Base-by-base conservation (phyloP, 2,329 filamentous ascomycete species). In the Thelonectria rubi region DNA sequence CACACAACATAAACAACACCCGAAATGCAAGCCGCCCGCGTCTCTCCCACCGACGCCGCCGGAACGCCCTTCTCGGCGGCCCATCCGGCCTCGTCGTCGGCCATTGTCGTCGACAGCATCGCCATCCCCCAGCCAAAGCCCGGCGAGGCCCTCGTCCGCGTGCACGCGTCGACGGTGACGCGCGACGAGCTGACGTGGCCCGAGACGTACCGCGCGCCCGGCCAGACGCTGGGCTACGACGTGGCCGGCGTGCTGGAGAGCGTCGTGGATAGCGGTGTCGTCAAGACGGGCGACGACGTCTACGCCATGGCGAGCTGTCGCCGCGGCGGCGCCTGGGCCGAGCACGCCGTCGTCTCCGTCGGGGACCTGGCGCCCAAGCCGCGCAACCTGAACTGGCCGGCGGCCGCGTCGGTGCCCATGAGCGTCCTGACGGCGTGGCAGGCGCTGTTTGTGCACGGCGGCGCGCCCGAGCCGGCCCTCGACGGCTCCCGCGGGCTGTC, bases 371-470 rank as follows among this genome's bases (percentile, higher is more conserved):
- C 73, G 3, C 55, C 66, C 21, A 72, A 77, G 52, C 75, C 76
- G 0, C 50, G 45, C 15, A 57, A 60, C 3, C 40, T 77, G 32
- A 51, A 57, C 7, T 76, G 73, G 67, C 64, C 69, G 6, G 67
- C 76, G 32, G 73, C 75, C 0, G 75, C 76, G 1, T 72, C 75
- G 7, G 69, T 75, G 18, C 76, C 76, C 8, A 62, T 78, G 43
- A 76, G 73, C 53, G 74, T 73, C 3, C 63, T 78, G 24, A 78
- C 77, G 5, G 76, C 77, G 8, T 76, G 70, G 63, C 77, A 78
- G 66, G 71, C 72, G 2, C 60, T 79, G 15, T 77, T 62, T 18
- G 63, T 65, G 17, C 69, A 72, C 11, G 59, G 55, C 9, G 67
- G 69, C 1, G 55, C 63, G 24, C 50, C 69, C 7, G 30, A 60